Evolutionary conservation across 495 filamentous ascomycete species (phyloP), one percentile per base, ranked within the genome.

Genomic region (Podospora fimiseda): DNA sequence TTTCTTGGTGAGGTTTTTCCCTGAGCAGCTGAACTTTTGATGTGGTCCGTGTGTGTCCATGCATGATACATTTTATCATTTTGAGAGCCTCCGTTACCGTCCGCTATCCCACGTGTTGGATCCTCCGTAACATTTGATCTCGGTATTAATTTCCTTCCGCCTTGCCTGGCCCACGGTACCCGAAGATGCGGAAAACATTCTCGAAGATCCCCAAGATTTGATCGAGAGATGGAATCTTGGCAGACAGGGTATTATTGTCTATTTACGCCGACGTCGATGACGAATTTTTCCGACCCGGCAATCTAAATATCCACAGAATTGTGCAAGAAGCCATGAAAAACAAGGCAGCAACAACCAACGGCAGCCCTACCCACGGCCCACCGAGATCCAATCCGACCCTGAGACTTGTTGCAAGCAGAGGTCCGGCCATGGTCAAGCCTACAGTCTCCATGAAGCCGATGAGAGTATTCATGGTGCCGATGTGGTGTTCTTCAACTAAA

Each of bases 401-500:
- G 27, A 65, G 61, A 13, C 61, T 59, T 53, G 56, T 50, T 2
- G 60, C 60, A n/a, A 69, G 47, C 20, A 69, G 27, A 11, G 65
- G 65, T 7, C 63, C 53, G 2, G 59, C 61, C 13, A 59, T 9
- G 42, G 58, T 61, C 45, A 62, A 15, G 9, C 65, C 64, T n/a
- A 53, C 33, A 33, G 15, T 59, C 48, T 67, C 64, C 52, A 65
- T 53, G 49, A 65, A 53, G 14, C 60, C 55, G 11, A 69, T 27
- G 3, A 69, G 55, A 9, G 60, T 43, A 51, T 69, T 69, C 24
- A 67, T 42, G 1, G 57, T 65, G 16, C 62, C 66, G 16, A 65
- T 53, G 39, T 69, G 64, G 15, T 69, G 62, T 36, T 67, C 62
- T 52, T 69, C 66, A n/a, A 69, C 61, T 20, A 65, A 19, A 1